phyloP scores from a whole-genome alignment of 1,284 basidiomycete genomes.

The Puccinia polysora region DNA sequence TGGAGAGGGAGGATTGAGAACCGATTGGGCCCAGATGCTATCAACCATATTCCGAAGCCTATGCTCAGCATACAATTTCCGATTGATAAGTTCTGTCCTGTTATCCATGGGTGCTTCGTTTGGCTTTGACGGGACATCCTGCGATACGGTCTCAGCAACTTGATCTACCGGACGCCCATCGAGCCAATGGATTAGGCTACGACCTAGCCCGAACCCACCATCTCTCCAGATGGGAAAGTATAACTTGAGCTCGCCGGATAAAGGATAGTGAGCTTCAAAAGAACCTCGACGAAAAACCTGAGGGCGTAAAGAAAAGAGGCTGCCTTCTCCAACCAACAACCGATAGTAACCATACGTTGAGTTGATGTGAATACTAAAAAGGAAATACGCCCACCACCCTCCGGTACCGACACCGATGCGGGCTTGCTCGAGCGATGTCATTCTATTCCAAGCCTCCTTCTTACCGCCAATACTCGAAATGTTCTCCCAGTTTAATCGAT shows the following conservation, averaged over 20 bases:
- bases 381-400: constrained; percentile 36
- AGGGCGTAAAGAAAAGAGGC: constrained; percentile 6
- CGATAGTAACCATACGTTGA: constrained; percentile 32
- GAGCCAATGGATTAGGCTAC: constrained; percentile 26
- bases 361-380: neutral
- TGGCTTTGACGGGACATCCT: neutral
- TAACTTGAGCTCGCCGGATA: neutral
- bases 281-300: constrained; percentile 13
- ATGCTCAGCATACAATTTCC: neutral
- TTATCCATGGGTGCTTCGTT: neutral
- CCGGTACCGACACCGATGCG: constrained; percentile 21
- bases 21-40: neutral
- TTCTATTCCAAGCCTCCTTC: neutral
- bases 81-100: neutral
- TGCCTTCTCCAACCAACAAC: constrained; percentile 2
- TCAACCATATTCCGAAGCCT: neutral
- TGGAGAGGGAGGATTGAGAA: no score
- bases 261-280: constrained; percentile 41
- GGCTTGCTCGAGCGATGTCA: constrained; percentile 7
- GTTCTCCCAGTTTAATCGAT: constrained; percentile 32
- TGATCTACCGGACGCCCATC: constrained; percentile 1
- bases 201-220: constrained; percentile 37
- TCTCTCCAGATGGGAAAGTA: constrained; percentile 31
- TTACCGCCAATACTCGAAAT: neutral
- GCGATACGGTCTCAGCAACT: neutral